Evolutionary conservation across 768 basidiomycete species (phyloP), one percentile per base, ranked within the genome.

Genomic region (Russula vinacea): DNA sequence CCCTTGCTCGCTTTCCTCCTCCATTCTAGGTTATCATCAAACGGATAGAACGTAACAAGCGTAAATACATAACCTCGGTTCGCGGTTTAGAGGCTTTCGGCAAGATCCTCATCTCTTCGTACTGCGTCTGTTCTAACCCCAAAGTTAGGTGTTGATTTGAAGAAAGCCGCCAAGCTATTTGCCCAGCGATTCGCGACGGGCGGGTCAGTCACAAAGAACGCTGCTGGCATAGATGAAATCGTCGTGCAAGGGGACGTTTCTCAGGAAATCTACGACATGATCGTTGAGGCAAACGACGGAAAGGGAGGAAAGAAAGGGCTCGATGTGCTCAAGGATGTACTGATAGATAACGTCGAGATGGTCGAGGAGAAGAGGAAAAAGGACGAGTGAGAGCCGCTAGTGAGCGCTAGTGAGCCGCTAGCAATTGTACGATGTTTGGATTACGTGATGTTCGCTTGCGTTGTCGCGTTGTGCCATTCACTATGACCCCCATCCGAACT

Each of bases 241-340:
- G 90, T 97, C 29, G 90, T 99, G 19, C 95, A 98, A 72, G 97
- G 97, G 16, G 97, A 99, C 74, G 96, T 98, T 2, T 83, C 87
- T 53, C 89, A 88, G 56, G 95, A 98, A 56, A 83, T 98, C 58
- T 74, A 89, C 58, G 90, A 92, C 66, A 84, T 94, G 80, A 84
- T 94, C 33, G 87, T 86, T 73, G 82, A 82, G 33, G 68, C 68
- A 22, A 69, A 69, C n/a, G 66, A 62, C 24, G 57, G 58, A 7
- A 67, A 67, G 24, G 58, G 80, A 76, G 47, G 66, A 24, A 73
- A 67, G 39, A 69, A 69, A 56, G 73, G 70, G 8, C 80, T 77
- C 1, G 87, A 85, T 8, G 72, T 87, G 44, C 73, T 89, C 64
- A 88, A 88, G 72, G 87, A 84, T 39, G 83, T 92, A 33, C 84